Percentiles rank a stretch among this genome's conserved stretches.
Evolutionary conservation across 352 stramenopile genomes (phyloP).

Genomic region (Pythium coloratum): DNA sequence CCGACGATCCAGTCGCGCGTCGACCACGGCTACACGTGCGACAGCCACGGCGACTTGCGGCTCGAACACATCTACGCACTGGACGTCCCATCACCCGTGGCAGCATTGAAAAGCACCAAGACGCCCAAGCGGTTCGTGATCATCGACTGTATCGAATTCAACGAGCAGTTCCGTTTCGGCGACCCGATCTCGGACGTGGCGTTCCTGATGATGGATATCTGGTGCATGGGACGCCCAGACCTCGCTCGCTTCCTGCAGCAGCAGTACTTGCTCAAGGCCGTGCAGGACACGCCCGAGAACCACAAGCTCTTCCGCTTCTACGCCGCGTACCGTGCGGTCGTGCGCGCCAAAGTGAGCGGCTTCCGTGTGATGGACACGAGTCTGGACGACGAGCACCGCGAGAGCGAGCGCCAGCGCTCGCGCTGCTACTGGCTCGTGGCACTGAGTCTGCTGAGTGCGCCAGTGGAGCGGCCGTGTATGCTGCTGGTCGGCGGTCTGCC

Average conservation of each 20-base stretch:
- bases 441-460: conserved; percentile 45
- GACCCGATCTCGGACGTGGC: conserved; percentile 65
- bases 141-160: conserved; percentile 81
- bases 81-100: background rate
- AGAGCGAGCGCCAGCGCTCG: conserved; percentile 39
- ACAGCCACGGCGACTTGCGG: conserved; percentile 66
- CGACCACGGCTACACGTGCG: conserved; percentile 60
- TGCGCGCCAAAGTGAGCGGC: conserved; percentile 67
- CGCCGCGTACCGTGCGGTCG: conserved; percentile 62
- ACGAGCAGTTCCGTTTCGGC: conserved; percentile 74
- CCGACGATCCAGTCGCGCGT: conserved; percentile 43
- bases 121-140: conserved; percentile 39
- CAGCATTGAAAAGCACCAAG: background rate
- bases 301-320: conserved; percentile 56
- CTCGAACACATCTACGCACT: conserved; percentile 69
- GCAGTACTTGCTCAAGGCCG: conserved; percentile 53
- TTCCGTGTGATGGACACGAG: conserved; percentile 64
- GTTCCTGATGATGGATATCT: conserved; percentile 75
- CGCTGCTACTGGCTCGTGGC: conserved; percentile 70
- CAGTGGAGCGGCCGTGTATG: conserved; percentile 47
- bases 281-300: conserved; percentile 53
- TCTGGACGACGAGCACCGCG: conserved; percentile 37
- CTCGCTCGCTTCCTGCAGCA: conserved; percentile 49
- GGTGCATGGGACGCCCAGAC: conserved; percentile 52
- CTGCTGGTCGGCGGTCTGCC: conserved; percentile 60